Evolutionary conservation across 306 rosid species (phyloP).

Genomic region (Cyamopsis tetragonoloba): DNA sequence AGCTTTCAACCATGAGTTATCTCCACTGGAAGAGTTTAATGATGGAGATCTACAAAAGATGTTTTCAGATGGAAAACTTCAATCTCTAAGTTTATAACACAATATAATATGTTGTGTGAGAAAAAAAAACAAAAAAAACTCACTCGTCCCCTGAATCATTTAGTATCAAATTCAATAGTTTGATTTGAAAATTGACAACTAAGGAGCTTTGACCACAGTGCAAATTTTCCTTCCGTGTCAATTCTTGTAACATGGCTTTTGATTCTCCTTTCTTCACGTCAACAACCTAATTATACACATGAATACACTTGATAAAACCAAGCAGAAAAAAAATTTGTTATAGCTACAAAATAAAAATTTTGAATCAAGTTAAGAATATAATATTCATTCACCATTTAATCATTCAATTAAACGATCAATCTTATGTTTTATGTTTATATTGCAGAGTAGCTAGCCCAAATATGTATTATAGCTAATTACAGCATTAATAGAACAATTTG

Average conservation of each 20-base stretch:
- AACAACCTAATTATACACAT: slow-evolving; percentile 28
- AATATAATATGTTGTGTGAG: too few species aligned
- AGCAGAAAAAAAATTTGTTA: too few species aligned
- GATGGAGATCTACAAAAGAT: slow-evolving; percentile 28
- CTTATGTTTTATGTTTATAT: not conserved
- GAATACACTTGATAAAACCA: not conserved
- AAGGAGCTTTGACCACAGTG: slow-evolving; percentile 12
- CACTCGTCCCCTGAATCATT: slow-evolving; percentile 29
- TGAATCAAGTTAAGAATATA: not conserved
- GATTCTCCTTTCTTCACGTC: slow-evolving; percentile 37
- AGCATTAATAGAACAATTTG: not conserved
- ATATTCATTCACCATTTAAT: not conserved
- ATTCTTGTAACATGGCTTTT: slow-evolving; percentile 28
- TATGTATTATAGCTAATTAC: not conserved
- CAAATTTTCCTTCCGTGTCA: slow-evolving; percentile 5
- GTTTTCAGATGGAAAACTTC: not conserved
- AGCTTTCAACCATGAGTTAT: slow-evolving; percentile 33
- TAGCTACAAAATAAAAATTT: not conserved
- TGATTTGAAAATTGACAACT: slow-evolving; percentile 25
- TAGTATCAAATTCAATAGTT: slow-evolving; percentile 22
- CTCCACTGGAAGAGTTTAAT: slow-evolving; percentile 11
- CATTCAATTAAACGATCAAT: not conserved
- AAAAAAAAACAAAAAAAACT: not conserved
- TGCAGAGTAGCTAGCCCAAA: not conserved
- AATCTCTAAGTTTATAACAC: too few species aligned